These are phyloP conservation scores for Stropharia rugosoannulata DNA, from an alignment of 768 basidiomycete species.

Conservation along the genomic window DNA sequence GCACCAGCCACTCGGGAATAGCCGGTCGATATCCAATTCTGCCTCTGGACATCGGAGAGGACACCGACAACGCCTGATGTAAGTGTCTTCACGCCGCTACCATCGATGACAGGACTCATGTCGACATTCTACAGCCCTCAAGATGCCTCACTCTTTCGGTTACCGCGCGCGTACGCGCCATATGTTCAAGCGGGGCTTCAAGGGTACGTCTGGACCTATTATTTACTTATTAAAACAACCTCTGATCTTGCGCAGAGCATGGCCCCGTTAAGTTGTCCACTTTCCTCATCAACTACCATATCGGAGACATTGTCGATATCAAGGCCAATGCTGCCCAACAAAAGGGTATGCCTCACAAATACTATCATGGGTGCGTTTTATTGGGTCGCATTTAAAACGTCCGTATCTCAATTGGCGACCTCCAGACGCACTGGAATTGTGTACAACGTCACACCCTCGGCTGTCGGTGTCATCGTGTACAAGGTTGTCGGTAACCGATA, in stretches of 20 bases:
- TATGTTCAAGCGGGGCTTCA: constrained; percentile 99
- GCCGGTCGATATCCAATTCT: constrained; percentile 39
- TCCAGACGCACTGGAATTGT: constrained; percentile 93
- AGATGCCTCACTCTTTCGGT: constrained; percentile 99
- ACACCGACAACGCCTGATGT: constrained; percentile 50
- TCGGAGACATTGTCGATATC: constrained; percentile 99
- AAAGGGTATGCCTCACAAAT: constrained; percentile 99
- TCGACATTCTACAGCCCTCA: constrained; percentile 44
- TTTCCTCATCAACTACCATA: constrained; percentile 88
- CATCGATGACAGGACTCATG: constrained; percentile 2
- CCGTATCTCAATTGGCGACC: neutral
- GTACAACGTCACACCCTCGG: constrained; percentile 95
- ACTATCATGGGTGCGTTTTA: constrained; percentile 85
- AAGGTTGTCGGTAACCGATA: constrained; percentile 99
- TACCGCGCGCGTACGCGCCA: constrained; percentile 99
- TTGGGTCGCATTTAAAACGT: neutral
- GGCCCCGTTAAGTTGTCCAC: constrained; percentile 91
- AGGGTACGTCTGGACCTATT: constrained; percentile 56
- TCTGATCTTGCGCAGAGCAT: constrained; percentile 57
- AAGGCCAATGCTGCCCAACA: constrained; percentile 99
- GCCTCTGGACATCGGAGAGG: constrained; percentile 40
- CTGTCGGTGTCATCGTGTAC: constrained; percentile 96
- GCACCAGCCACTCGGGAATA: constrained; percentile 61
- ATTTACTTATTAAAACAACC: constrained; percentile 10
- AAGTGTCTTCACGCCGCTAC: constrained; percentile 26